A percentile compares a stretch with the other conserved stretches of the same genome.
phyloP scores from a whole-genome alignment of 495 filamentous ascomycete genomes.

The Parathielavia appendiculata region DNA sequence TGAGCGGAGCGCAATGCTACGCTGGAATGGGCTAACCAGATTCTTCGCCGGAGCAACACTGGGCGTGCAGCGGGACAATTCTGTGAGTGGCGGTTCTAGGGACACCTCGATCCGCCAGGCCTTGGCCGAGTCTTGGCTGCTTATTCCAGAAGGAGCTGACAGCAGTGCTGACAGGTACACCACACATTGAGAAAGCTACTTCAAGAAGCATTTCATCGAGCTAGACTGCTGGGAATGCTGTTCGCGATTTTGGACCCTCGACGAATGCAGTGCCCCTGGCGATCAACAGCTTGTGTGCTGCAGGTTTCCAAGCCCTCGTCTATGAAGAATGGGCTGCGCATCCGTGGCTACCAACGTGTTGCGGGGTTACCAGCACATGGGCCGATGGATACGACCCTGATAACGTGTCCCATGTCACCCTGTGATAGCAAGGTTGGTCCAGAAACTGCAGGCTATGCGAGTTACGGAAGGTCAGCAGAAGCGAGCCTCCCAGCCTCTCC shows the following conservation, averaged over 20 bases:
- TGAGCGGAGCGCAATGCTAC: not conserved
- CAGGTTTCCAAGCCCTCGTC: not conserved
- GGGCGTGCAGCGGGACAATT: not conserved
- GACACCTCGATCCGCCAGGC: not conserved
- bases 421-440: no score
- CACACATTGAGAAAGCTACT: not conserved
- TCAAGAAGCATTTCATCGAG: not conserved
- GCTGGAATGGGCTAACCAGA: not conserved
- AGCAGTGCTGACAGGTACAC: not conserved
- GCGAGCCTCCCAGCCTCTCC: no score
- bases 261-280: not conserved
- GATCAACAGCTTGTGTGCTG: constrained; percentile 4
- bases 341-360: not conserved
- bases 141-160: not conserved
- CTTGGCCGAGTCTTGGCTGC: not conserved
- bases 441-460: no score
- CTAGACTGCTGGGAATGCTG: not conserved
- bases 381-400: not conserved
- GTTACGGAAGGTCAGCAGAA: no score
- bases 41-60: not conserved
- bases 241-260: not conserved
- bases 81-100: not conserved
- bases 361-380: not conserved
- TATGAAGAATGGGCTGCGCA: not conserved
- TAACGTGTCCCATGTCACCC: not conserved